A percentile compares a stretch with the other conserved stretches of the same genome.
Evolutionary conservation across 208 protist genomes (phyloP).

Genomic region (Phytomonas sp.): DNA sequence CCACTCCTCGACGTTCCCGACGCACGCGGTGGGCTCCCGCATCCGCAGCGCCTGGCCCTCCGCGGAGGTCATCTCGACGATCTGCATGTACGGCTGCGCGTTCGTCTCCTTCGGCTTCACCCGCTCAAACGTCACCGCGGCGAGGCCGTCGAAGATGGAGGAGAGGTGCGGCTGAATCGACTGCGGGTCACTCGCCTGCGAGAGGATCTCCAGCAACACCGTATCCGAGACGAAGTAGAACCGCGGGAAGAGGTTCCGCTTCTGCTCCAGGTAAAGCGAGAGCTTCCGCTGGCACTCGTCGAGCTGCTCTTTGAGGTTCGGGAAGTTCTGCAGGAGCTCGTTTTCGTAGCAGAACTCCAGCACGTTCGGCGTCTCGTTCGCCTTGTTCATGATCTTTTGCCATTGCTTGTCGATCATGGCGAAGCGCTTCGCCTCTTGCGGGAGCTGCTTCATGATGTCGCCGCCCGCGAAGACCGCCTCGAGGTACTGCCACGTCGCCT

Average conservation of each 20-base stretch:
- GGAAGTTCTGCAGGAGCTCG: constrained; percentile 92
- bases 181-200: constrained; percentile 91
- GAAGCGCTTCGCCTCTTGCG: constrained; percentile 95
- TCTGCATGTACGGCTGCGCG: constrained; percentile 85
- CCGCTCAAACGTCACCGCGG: constrained; percentile 86
- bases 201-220: constrained; percentile 96
- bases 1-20: constrained; percentile 94
- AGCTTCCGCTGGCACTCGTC: constrained; percentile 97
- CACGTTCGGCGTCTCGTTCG: constrained; percentile 91
- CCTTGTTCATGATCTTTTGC: constrained; percentile 96
- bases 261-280: constrained; percentile 96
- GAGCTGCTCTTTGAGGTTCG: constrained; percentile 93
- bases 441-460: constrained; percentile 96
- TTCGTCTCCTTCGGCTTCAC: constrained; percentile 88
- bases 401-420: constrained; percentile 95
- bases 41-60: constrained; percentile 88
- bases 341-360: constrained; percentile 95
- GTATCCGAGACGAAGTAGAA: constrained; percentile 99
- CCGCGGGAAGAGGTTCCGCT: constrained; percentile 95
- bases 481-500: constrained; percentile 95
- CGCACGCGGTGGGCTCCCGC: constrained; percentile 81
- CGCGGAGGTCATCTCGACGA: constrained; percentile 85
- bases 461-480: constrained; percentile 95
- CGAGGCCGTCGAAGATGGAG: constrained; percentile 92
- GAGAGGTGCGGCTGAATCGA: constrained; percentile 92